Conservation (phyloP, 768 basidiomycete species). For the Austroboletus eburneus region DNA sequence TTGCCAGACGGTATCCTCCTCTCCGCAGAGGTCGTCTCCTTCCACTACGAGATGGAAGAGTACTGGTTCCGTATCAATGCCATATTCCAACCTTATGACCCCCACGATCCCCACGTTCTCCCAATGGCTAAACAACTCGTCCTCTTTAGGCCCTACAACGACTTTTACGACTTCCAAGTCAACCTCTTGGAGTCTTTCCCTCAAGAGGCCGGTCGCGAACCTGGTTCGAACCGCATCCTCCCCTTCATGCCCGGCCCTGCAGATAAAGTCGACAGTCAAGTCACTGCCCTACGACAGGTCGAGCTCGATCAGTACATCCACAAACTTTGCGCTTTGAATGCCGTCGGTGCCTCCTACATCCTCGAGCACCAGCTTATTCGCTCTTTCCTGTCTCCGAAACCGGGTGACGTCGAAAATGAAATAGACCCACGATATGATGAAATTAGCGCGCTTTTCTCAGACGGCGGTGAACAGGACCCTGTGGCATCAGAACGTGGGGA, state of each 20-base stretch:
- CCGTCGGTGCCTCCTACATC: slow-evolving; percentile 68
- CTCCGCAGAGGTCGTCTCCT: slow-evolving; percentile 88
- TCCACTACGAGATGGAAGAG: slow-evolving; percentile 92
- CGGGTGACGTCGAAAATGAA: slow-evolving; percentile 78
- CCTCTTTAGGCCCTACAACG: slow-evolving; percentile 93
- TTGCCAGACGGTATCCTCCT: slow-evolving; percentile 82
- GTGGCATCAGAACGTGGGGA: slow-evolving; percentile 27
- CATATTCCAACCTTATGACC: slow-evolving; percentile 77
- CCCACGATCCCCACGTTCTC: slow-evolving; percentile 48
- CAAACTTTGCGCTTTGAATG: slow-evolving; percentile 69
- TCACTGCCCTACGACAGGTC: slow-evolving; percentile 73
- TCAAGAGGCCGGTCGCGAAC: slow-evolving; percentile 80
- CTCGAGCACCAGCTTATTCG: slow-evolving; percentile 77
- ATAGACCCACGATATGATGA: slow-evolving; percentile 56
- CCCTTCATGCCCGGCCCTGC: slow-evolving; percentile 98
- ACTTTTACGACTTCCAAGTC: slow-evolving; percentile 98
- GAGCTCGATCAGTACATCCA: slow-evolving; percentile 90
- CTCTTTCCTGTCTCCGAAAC: slow-evolving; percentile 76
- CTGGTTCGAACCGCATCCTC: slow-evolving; percentile 66
- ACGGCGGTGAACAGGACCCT: slow-evolving; percentile 34
- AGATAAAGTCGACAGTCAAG: slow-evolving; percentile 72
- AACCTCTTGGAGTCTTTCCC: slow-evolving; percentile 83
- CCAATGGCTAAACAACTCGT: slow-evolving; percentile 75
- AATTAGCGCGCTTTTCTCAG: slow-evolving; percentile 50
- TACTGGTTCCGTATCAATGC: slow-evolving; percentile 98